Percentiles rank a stretch among this genome's conserved stretches.
These are phyloP conservation scores for Trebouxia gelatinosa DNA, from an alignment of 163 green algal species.

Conservation along the genomic window DNA sequence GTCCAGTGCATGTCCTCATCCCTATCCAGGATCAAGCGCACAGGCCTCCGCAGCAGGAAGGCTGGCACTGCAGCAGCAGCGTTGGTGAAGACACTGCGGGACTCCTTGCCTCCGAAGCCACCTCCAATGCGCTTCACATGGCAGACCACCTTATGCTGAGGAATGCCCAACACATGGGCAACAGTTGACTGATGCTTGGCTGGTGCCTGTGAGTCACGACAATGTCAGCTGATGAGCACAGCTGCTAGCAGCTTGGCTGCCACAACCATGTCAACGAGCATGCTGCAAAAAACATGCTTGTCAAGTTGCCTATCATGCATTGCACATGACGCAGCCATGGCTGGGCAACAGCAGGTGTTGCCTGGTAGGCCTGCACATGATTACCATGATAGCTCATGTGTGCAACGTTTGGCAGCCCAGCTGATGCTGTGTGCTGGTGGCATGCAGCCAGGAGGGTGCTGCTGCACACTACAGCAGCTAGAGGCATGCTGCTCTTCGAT, in stretches of 20 bases:
- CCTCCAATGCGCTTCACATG: constrained; percentile 92
- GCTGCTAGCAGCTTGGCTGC: neutral
- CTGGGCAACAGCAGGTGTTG: too few relatives aligned
- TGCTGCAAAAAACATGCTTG: constrained; percentile 13
- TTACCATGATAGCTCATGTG: too few relatives aligned
- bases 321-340: too few relatives aligned
- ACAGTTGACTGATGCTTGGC: constrained; percentile 79
- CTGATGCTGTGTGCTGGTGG: neutral
- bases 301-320: too few relatives aligned
- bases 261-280: neutral
- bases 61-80: constrained; percentile 77
- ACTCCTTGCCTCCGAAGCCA: constrained; percentile 97
- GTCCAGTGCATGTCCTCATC: constrained; percentile 94
- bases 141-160: constrained; percentile 79
- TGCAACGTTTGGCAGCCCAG: neutral
- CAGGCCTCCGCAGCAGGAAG: constrained; percentile 70
- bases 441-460: too few relatives aligned
- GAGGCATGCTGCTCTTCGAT: too few relatives aligned
- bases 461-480: too few relatives aligned
- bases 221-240: too few relatives aligned
- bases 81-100: constrained; percentile 62
- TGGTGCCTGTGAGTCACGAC: constrained; percentile 58
- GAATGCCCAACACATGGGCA: constrained; percentile 75
- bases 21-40: constrained; percentile 86
- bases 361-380: too few relatives aligned